Percentiles rank a stretch among this genome's conserved stretches.
phyloP scores from a whole-genome alignment of 139 green algal species.

The Pseudopediastrum boryanum region DNA sequence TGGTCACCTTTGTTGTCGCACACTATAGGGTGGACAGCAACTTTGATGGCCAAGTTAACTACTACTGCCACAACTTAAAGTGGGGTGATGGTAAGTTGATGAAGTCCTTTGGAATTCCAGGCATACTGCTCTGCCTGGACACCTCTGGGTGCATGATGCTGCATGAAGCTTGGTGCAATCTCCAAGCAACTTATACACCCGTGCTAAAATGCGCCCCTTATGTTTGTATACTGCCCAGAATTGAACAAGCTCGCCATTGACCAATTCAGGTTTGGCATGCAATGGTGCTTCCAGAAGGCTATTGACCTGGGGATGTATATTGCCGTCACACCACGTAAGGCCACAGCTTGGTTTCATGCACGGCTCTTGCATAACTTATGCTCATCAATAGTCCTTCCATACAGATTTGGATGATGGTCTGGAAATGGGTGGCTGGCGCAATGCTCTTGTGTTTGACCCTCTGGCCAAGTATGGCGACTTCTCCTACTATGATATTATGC shows the following conservation, averaged over 20 bases:
- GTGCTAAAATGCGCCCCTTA: too few species aligned
- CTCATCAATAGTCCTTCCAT: too few species aligned
- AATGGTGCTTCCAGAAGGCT: conserved; percentile 27
- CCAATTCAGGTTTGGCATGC: conserved; percentile 29
- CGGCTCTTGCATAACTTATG: too few species aligned
- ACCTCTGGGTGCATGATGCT: too few species aligned
- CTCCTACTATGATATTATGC: conserved; percentile 30
- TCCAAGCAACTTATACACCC: too few species aligned
- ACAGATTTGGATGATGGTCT: conserved; percentile 39
- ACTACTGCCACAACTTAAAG: conserved; percentile 29
- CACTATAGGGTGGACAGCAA: conserved; percentile 23
- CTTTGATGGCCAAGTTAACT: conserved; percentile 20
- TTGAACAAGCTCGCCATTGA: conserved; percentile 21
- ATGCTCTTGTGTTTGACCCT: conserved; percentile 30
- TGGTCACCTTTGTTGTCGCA: conserved; percentile 23
- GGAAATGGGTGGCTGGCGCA: conserved; percentile 24
- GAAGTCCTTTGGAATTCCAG: too few species aligned
- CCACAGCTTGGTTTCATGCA: too few species aligned
- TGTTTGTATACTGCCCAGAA: conserved; percentile 1
- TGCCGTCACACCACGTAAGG: conserved; percentile 14
- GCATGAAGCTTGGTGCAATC: too few species aligned
- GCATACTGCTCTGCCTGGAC: too few species aligned
- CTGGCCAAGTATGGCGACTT: conserved; percentile 19
- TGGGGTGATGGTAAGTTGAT: conserved; percentile 13
- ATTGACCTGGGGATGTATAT: conserved; percentile 14